A percentile compares a stretch with the other conserved stretches of the same genome.
Evolutionary conservation across 2,329 filamentous ascomycete species (phyloP).

Genomic region (Colletotrichum tropicale): DNA sequence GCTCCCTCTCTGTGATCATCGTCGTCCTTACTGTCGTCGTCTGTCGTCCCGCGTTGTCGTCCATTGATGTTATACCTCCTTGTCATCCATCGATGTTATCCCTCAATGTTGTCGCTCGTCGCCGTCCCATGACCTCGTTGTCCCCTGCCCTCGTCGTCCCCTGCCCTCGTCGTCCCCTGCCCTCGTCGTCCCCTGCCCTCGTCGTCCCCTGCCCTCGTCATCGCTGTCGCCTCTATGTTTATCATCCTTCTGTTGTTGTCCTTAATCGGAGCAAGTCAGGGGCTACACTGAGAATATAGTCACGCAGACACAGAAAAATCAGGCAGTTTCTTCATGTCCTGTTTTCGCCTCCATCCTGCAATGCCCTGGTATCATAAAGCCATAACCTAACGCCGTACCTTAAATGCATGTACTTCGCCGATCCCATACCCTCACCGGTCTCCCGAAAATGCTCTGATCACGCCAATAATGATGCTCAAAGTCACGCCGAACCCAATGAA

Average conservation of each 20-base stretch:
- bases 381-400: not conserved
- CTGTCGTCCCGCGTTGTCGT: too few species aligned
- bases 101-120: too few species aligned
- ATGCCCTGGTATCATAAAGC: slow-evolving; percentile 8
- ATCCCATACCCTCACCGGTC: not conserved
- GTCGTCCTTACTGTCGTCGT: too few species aligned
- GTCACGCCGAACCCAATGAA: slow-evolving; percentile 86
- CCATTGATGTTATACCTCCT: too few species aligned
- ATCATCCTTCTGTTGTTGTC: not conserved
- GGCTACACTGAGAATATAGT: not conserved
- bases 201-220: not conserved
- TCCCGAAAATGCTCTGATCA: slow-evolving; percentile 31
- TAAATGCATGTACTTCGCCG: not conserved
- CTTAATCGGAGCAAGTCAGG: too few species aligned
- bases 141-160: not conserved
- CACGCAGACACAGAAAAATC: fast-evolving
- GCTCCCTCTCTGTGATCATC: not conserved
- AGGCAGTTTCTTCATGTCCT: not conserved
- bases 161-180: not conserved
- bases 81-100: too few species aligned
- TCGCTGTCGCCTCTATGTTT: fast-evolving
- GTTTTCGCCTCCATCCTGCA: not conserved
- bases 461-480: slow-evolving; percentile 49
- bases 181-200: not conserved
- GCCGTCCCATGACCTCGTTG: too few species aligned